phyloP scores from a whole-genome alignment of 2,329 filamentous ascomycete species.

The Apiospora arundinis region DNA sequence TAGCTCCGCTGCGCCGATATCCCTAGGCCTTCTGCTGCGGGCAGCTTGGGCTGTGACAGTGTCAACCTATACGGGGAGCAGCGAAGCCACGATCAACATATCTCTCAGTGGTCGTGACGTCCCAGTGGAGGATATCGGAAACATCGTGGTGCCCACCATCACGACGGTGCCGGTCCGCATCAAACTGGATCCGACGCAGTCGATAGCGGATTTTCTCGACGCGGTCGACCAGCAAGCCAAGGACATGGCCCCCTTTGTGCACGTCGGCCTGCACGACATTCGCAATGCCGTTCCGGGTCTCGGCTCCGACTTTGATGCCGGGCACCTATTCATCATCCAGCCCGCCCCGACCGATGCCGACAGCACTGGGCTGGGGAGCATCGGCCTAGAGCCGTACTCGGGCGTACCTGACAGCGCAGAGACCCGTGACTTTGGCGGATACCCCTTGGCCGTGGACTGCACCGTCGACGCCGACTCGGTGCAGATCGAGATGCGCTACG shows the following conservation, averaged over 20 bases:
- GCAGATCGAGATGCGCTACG: neutral
- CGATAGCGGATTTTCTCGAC: no score
- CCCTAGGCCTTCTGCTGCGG: neutral
- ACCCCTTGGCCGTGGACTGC: constrained; percentile 18
- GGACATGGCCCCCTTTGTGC: no score
- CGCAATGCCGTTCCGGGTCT: constrained; percentile 11
- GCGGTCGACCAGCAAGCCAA: no score
- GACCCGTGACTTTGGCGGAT: constrained; percentile 20
- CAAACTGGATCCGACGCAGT: no score
- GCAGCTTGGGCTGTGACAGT: neutral
- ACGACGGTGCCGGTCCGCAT: neutral
- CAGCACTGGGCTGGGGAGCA: neutral
- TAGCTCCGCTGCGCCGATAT: neutral
- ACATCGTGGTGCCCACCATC: neutral
- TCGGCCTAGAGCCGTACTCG: constrained; percentile 4
- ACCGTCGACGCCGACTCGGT: neutral
- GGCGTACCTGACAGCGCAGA: neutral
- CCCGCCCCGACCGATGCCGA: neutral
- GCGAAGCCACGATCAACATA: neutral
- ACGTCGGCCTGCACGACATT: neutral
- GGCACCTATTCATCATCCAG: constrained; percentile 20
- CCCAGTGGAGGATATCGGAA: neutral
- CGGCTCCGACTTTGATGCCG: constrained; percentile 15
- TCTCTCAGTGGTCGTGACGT: neutral
- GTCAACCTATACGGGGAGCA: neutral